Evolutionary conservation across 495 filamentous ascomycete genomes (phyloP).

Genomic region (Xylaria palmicola): DNA sequence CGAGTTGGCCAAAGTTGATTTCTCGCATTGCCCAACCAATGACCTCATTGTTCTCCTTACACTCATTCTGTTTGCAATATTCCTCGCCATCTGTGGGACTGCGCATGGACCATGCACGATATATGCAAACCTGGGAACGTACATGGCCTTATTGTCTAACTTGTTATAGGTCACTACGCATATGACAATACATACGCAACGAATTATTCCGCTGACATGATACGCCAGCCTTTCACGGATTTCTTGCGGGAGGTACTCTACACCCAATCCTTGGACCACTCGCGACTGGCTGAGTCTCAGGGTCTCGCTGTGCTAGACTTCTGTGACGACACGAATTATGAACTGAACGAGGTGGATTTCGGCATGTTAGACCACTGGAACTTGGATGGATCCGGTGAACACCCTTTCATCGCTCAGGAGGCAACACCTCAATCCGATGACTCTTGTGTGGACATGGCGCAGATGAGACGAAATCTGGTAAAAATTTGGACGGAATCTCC

Average conservation of each 20-base stretch:
- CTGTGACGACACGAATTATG: conserved; percentile 54
- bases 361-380: conserved; percentile 59
- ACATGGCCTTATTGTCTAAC: neutral
- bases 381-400: conserved; percentile 36
- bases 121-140: neutral
- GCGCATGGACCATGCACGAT: neutral
- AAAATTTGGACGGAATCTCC: conserved; percentile 48
- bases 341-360: conserved; percentile 62
- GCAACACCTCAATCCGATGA: conserved; percentile 20
- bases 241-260: conserved; percentile 40
- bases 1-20: neutral
- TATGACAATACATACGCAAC: conserved; percentile 16
- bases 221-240: conserved; percentile 30
- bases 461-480: conserved; percentile 33
- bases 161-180: neutral
- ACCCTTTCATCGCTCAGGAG: conserved; percentile 11
- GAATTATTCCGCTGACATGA: conserved; percentile 19
- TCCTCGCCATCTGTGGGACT: neutral
- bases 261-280: conserved; percentile 26
- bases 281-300: conserved; percentile 31
- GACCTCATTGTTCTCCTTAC: neutral
- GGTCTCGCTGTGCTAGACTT: conserved; percentile 44
- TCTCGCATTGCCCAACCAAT: neutral
- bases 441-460: conserved; percentile 30
- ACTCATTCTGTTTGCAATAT: neutral